Evolutionary conservation across 176 grass and related monocot species (phyloP).

Genomic region (Bothriochloa decipiens): DNA sequence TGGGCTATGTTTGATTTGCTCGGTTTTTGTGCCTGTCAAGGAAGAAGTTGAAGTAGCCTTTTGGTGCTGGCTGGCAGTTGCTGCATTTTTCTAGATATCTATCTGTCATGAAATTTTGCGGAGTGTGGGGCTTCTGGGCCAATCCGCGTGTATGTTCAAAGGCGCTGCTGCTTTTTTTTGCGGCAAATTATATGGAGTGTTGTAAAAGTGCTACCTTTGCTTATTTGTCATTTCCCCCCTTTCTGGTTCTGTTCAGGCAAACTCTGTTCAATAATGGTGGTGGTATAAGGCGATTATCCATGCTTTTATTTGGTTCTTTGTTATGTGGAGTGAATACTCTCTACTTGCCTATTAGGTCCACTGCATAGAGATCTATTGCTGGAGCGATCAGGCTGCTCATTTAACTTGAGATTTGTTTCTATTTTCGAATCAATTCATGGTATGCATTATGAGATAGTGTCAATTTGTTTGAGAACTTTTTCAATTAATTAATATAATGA

Average conservation of each 20-base stretch:
- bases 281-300: background rate
- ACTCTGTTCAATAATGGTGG: background rate
- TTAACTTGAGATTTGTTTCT: background rate
- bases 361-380: background rate
- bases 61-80: background rate
- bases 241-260: background rate
- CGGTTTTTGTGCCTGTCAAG: background rate
- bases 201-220: slow-evolving; percentile 2
- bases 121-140: background rate
- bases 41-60: background rate
- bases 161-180: slow-evolving; percentile 1
- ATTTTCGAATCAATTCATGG: background rate
- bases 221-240: background rate
- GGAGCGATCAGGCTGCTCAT: background rate
- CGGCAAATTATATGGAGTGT: background rate
- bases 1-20: background rate
- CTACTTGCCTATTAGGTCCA: background rate
- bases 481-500: background rate
- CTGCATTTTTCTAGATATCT: background rate
- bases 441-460: background rate
- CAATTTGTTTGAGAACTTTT: background rate
- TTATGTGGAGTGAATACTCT: slow-evolving; percentile 3
- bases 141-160: background rate
- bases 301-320: background rate
- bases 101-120: background rate